Evolutionary conservation across 2,329 filamentous ascomycete species (phyloP), one percentile per base, ranked within the genome.

Genomic region (Neophaeococcomyces aloes): DNA sequence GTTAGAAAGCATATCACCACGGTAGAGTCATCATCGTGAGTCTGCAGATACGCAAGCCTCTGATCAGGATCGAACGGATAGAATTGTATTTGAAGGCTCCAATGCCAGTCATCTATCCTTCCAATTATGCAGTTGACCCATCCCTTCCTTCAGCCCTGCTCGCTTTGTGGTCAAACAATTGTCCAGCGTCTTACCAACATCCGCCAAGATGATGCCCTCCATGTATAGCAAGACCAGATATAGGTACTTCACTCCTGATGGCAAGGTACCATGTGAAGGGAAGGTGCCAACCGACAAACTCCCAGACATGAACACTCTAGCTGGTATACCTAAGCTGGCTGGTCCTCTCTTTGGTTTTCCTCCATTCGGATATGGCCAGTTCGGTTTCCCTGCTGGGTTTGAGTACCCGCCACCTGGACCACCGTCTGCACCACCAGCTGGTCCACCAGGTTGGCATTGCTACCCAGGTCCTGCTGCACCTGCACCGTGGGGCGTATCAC

Each of bases 201-300:
- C 19, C 14, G 14, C 33, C 5, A 18, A 18, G 19, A 17, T 15
- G 17, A 30, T 32, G 29, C 29, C 27, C 11, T 14, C 19, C 3
- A 25, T 53, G 25, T 45, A 49, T 19, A 50, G 49, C 21, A 53
- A 47, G 42, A 50, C 47, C 13, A 23, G 33, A 11, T 53, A 55
- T 36, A 45, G 47, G 21, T 60, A 57, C 45, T 47, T 59, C 14
- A 62, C 58, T 10, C 47, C 52, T 17, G 56, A 58, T 42, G 59
- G 58, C 3, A 46, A 53, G 10, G 54, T 57, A 40, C 61, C 61
- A 13, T 57, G 57, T 44, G 53, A 56, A 31, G 59, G 57, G 3
- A 48, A 56, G 14, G 57, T 59, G 41, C 60, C 60, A 7, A 36
- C 48, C 33, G 45, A 33, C 23, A 31, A 34, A 7, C 39, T 31